phyloP scores from a whole-genome alignment of 805 yeast species.

The Peterozyma toletana region DNA sequence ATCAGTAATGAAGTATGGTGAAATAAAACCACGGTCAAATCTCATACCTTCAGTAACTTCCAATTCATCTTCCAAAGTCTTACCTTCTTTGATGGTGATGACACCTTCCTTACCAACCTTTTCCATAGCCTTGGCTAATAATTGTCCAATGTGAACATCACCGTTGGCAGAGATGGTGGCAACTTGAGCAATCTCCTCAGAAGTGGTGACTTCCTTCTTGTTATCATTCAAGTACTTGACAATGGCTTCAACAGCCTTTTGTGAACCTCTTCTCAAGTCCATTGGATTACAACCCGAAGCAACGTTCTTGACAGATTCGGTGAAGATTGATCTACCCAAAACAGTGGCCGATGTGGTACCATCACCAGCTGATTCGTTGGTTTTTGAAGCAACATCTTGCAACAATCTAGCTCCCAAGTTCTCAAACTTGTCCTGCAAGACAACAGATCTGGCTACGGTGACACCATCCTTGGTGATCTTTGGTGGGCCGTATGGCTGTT shows the following conservation, averaged over 20 bases:
- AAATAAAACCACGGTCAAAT: slow-evolving; percentile 94
- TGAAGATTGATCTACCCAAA: slow-evolving; percentile 89
- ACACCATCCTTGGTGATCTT: slow-evolving; percentile 99
- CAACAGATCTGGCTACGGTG: slow-evolving; percentile 85
- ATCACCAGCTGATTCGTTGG: slow-evolving; percentile 97
- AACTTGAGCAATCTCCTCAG: slow-evolving; percentile 94
- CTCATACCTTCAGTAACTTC: slow-evolving; percentile 98
- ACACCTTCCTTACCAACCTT: slow-evolving; percentile 99
- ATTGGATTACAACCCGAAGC: slow-evolving; percentile 99
- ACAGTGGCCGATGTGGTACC: slow-evolving; percentile 98
- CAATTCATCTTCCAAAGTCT: slow-evolving; percentile 91
- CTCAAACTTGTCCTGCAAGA: slow-evolving; percentile 83
- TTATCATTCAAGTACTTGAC: slow-evolving; percentile 75
- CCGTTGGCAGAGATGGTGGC: slow-evolving; percentile 98
- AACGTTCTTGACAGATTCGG: slow-evolving; percentile 92
- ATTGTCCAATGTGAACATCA: slow-evolving; percentile 83
- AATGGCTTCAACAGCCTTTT: slow-evolving; percentile 92
- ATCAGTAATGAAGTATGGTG: slow-evolving; percentile 94
- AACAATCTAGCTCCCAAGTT: slow-evolving; percentile 92
- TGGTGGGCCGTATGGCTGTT: slow-evolving; percentile 94
- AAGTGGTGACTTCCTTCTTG: slow-evolving; percentile 89
- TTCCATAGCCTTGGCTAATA: slow-evolving; percentile 94
- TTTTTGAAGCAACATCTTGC: slow-evolving; percentile 95
- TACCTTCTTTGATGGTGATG: slow-evolving; percentile 95
- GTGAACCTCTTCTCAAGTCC: slow-evolving; percentile 96